Evolutionary conservation across 2,329 filamentous ascomycete species (phyloP).

Genomic region (Fusarium nodosum): DNA sequence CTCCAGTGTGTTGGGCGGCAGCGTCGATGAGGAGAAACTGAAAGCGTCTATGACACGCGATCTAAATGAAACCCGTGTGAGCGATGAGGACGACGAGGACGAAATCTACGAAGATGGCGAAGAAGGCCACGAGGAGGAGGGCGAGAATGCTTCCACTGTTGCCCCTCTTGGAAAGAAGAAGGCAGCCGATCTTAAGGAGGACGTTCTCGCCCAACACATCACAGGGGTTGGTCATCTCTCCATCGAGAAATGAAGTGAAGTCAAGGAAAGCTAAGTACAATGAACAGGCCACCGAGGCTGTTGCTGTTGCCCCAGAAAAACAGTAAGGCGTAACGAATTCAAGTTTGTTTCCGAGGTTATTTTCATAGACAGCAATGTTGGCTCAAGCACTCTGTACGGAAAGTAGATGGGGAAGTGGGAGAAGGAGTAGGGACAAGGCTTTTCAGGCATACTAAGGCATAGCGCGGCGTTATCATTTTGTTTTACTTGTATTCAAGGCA

Average conservation of each 20-base stretch:
- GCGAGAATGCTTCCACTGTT: constrained; percentile 27
- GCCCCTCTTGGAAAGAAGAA: constrained; percentile 18
- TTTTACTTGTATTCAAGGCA: constrained; percentile 43
- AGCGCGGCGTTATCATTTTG: constrained; percentile 53
- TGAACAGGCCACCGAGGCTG: constrained; percentile 40
- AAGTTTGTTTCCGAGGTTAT: constrained; percentile 11
- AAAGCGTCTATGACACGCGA: constrained; percentile 57
- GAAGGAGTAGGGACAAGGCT: constrained; percentile 3
- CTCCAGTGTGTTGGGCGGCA: constrained; percentile 60
- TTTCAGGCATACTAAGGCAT: constrained; percentile 48
- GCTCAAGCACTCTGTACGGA: background rate
- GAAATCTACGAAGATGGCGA: constrained; percentile 54
- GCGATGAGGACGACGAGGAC: constrained; percentile 57
- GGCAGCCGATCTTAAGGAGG: constrained; percentile 55
- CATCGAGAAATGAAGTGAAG: constrained; percentile 58
- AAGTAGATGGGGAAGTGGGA: constrained; percentile 5
- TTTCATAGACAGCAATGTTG: constrained; percentile 18
- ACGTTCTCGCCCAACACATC: constrained; percentile 69
- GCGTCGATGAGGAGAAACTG: constrained; percentile 61
- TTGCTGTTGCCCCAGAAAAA: constrained; percentile 24
- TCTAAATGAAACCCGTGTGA: constrained; percentile 59
- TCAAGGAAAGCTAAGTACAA: constrained; percentile 51
- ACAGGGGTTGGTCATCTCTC: constrained; percentile 70
- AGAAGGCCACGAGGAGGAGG: constrained; percentile 38
- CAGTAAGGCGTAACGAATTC: constrained; percentile 38